Conservation (phyloP, 768 basidiomycete genomes). For the Boletales sp. region DNA sequence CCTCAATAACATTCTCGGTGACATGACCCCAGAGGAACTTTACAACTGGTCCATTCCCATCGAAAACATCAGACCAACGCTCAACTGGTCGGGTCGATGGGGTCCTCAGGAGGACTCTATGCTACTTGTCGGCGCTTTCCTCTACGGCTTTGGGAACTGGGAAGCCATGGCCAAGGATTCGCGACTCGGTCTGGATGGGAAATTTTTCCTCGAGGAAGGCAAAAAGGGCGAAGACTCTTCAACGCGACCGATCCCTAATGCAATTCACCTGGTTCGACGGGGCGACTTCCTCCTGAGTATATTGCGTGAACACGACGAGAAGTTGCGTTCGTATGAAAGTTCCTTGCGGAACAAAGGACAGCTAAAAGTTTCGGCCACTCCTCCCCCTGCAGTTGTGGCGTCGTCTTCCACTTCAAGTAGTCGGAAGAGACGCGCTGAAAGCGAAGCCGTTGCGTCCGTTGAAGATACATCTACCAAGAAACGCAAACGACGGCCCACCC, state of each 20-base stretch:
- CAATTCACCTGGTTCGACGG: constrained; percentile 95
- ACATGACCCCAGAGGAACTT: constrained; percentile 58
- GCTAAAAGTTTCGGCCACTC: constrained; percentile 69
- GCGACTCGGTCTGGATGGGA: constrained; percentile 77
- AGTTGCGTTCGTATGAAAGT: constrained; percentile 83
- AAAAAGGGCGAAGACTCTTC: constrained; percentile 89
- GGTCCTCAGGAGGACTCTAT: constrained; percentile 88
- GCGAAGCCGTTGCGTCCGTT: constrained; percentile 78
- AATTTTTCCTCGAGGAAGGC: constrained; percentile 97
- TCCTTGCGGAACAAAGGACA: constrained; percentile 69
- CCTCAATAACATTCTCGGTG: constrained; percentile 72
- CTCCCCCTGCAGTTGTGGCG: constrained; percentile 67
- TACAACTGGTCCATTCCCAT: constrained; percentile 87
- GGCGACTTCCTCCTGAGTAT: constrained; percentile 90
- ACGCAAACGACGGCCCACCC: constrained; percentile 91
- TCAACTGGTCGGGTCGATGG: constrained; percentile 98
- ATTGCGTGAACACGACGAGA: constrained; percentile 85
- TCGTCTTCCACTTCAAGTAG: constrained; percentile 58
- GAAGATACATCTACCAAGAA: constrained; percentile 67
- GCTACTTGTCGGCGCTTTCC: constrained; percentile 88
- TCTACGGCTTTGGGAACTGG: constrained; percentile 97
- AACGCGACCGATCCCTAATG: constrained; percentile 89
- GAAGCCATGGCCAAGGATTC: constrained; percentile 90
- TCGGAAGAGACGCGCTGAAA: constrained; percentile 77
- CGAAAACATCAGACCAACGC: constrained; percentile 89